Base-by-base conservation (phyloP, 441 rosid genomes). In the Melastoma candidum region DNA sequence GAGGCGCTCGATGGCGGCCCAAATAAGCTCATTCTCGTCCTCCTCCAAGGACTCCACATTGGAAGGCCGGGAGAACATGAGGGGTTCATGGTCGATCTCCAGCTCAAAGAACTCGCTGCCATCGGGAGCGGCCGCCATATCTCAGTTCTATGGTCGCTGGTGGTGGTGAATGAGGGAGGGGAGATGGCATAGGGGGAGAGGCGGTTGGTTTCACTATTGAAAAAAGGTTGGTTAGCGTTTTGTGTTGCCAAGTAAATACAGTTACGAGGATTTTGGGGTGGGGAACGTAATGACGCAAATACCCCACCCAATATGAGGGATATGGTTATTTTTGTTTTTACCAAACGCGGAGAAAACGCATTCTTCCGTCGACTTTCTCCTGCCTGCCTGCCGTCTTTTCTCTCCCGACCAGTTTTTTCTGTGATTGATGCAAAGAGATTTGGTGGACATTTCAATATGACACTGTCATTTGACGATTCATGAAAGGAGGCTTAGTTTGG, bases 91-190 rank as follows among this genome's bases (percentile, higher is more conserved):
- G 14, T 82, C 95, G 0, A 83, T 29, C 12, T 84, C 90, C 43
- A 76, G 26, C 68, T 82, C 95, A 69, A 87, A 79, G 71, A 70
- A 90, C 72, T 90, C 97, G 26, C 86, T 79, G 48, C 96, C 95
- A 48, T 81, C 67, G 12, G 81, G 71, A 7, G 85, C 85, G 7
- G 68, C 63, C 55, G 84, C 84, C 83, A 78, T 78, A 27, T 59
- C 43, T 8, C 43, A 44, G 53, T 27, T 25, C 58, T 17, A 1
- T 43, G n/a, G 10, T 26, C 58, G 7, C 26, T 44, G 26, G 39
- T 9, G 11, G 49, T 14, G 49, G 1, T 4, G 1, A 51, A 27
- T 51, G 22, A 10, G 22, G 4, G 32, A 1, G 11, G 5, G 7
- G 41, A 24, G 43, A 22, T 0, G 13, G 12, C 8, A 32, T 22